These are phyloP conservation scores for Lentithecium fluviatile DNA, from an alignment of 495 filamentous ascomycete genomes.

Conservation along the genomic window DNA sequence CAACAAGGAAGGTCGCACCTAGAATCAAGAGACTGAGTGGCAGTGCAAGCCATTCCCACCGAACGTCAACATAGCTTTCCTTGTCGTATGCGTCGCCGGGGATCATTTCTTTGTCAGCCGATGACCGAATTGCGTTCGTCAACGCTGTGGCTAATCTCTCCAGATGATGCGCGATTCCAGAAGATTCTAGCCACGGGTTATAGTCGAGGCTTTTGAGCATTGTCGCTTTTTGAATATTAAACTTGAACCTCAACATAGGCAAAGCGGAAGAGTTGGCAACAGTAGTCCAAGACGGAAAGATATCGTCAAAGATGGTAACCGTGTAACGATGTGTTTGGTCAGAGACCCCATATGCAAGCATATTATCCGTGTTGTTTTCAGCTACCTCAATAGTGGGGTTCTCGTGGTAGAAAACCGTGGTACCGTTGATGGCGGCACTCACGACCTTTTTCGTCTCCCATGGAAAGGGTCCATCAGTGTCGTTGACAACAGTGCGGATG, in stretches of 20 bases:
- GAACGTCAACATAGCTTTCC: constrained; percentile 17
- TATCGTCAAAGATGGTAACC: background rate
- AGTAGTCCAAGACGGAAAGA: constrained; percentile 7
- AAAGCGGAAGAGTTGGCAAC: background rate
- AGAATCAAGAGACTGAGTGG: constrained; percentile 19
- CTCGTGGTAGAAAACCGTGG: background rate
- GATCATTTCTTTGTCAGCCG: background rate
- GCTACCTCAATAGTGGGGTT: constrained; percentile 1
- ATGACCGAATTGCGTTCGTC: constrained; percentile 25
- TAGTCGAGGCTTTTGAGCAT: background rate
- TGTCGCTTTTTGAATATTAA: background rate
- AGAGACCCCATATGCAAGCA: background rate
- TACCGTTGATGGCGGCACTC: background rate
- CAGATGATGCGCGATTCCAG: constrained; percentile 22
- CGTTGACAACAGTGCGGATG: background rate
- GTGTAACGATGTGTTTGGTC: background rate
- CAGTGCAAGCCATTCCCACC: constrained; percentile 26
- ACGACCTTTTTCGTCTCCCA: background rate
- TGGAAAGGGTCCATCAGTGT: constrained; percentile 2
- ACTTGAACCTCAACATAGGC: constrained; percentile 8
- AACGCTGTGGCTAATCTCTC: constrained; percentile 21
- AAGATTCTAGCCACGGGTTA: constrained; percentile 21
- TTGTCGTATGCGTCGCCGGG: constrained; percentile 13
- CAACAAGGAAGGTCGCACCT: constrained; percentile 22
- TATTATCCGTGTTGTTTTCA: background rate